phyloP scores from a whole-genome alignment of 352 stramenopile genomes.

The Phytopythium chamaehyphon region DNA sequence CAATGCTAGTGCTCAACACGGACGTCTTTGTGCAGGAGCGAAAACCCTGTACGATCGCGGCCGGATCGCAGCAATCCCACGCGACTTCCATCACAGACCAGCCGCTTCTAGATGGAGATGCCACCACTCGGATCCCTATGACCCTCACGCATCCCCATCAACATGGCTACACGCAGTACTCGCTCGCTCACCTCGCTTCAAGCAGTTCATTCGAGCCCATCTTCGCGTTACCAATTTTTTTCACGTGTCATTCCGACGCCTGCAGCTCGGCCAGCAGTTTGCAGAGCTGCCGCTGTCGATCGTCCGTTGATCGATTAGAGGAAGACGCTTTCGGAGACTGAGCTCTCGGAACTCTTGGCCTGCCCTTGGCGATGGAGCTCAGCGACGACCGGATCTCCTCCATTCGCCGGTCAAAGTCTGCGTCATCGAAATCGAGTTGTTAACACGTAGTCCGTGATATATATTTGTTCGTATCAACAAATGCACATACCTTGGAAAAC shows the following conservation, averaged over 20 bases:
- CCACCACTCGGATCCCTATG: too few relatives aligned
- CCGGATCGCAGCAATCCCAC: too few relatives aligned
- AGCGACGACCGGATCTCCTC: slow-evolving; percentile 65
- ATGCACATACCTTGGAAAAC: slow-evolving; percentile 26
- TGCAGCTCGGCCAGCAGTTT: slow-evolving; percentile 12
- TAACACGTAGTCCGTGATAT: not conserved
- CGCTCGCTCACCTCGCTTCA: too few relatives aligned
- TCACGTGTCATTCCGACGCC: not conserved
- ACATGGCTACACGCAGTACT: too few relatives aligned
- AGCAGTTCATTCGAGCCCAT: too few relatives aligned
- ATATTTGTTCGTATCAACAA: not conserved
- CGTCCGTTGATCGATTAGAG: not conserved
- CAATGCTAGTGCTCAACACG: too few relatives aligned
- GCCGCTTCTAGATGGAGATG: too few relatives aligned
- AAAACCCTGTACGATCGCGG: too few relatives aligned
- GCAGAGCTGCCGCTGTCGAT: slow-evolving; percentile 32
- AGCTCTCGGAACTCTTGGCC: not conserved
- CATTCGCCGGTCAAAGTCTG: slow-evolving; percentile 72
- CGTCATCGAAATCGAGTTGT: not conserved
- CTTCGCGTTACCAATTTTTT: too few relatives aligned
- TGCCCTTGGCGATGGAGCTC: slow-evolving; percentile 40
- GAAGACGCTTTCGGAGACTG: not conserved
- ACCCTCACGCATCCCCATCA: too few relatives aligned
- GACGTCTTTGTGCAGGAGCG: too few relatives aligned
- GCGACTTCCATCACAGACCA: too few relatives aligned